Evolutionary conservation across 768 basidiomycete species (phyloP).

Genomic region (Clitopilus hobsonii): DNA sequence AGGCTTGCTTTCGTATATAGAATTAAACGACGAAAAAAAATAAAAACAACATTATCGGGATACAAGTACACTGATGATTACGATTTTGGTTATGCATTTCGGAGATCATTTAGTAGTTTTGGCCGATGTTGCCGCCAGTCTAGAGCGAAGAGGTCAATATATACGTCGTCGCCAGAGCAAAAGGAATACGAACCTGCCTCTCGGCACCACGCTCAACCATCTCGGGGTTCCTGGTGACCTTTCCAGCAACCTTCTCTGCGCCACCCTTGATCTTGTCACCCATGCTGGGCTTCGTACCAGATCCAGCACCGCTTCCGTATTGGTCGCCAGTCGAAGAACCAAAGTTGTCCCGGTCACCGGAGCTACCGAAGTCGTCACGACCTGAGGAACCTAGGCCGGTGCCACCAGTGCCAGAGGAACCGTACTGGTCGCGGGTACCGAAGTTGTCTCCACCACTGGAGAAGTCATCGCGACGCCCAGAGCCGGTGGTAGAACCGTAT

Average conservation of each 20-base stretch:
- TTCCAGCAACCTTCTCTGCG: conserved; percentile 17
- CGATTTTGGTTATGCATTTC: neutral
- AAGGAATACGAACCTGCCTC: conserved; percentile 8
- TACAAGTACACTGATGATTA: neutral
- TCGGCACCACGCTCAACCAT: conserved; percentile 17
- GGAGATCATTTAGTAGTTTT: neutral
- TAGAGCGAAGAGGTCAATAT: neutral
- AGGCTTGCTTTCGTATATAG: neutral
- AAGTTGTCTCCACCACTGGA: neutral
- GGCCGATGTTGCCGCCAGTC: neutral
- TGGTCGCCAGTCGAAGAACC: neutral
- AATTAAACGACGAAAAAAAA: neutral
- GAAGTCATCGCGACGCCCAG: too few species aligned
- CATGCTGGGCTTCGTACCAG: conserved; percentile 8
- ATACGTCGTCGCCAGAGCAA: too few species aligned
- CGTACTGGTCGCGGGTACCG: conserved; percentile 6
- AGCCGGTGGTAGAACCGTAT: too few species aligned
- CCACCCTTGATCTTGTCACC: conserved; percentile 21
- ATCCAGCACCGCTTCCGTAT: neutral
- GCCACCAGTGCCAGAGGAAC: conserved; percentile 8
- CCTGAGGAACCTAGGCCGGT: conserved; percentile 5
- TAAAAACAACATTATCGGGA: neutral
- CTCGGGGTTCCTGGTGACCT: conserved; percentile 16
- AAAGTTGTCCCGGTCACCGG: neutral
- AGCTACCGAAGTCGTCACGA: conserved; percentile 1